Evolutionary conservation across 441 rosid genomes (phyloP).

Genomic region (Erodium texanum): DNA sequence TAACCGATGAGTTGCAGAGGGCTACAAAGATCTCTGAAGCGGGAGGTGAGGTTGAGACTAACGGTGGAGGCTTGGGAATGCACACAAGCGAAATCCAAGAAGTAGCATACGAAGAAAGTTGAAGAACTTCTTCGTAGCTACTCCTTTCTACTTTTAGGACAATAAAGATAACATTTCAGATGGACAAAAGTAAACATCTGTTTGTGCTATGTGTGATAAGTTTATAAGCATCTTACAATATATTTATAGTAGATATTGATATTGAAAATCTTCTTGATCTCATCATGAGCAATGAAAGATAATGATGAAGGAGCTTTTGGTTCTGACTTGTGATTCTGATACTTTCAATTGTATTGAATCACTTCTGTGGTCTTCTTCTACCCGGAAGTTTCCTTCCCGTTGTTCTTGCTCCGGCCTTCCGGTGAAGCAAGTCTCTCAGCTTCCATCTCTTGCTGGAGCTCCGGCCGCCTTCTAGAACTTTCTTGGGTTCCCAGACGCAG

Average conservation of each 20-base stretch:
- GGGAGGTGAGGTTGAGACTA: conserved; percentile 31
- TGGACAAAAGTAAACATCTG: neutral
- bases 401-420: neutral
- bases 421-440: neutral
- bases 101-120: conserved; percentile 32
- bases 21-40: conserved; percentile 60
- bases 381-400: neutral
- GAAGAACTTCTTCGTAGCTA: neutral
- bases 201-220: too few relatives aligned
- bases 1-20: conserved; percentile 53
- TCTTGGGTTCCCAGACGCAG: neutral
- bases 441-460: neutral
- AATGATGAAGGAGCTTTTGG: too few relatives aligned
- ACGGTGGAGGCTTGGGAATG: conserved; percentile 31
- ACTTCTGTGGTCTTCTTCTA: too few relatives aligned
- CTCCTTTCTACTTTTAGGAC: too few relatives aligned
- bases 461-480: neutral
- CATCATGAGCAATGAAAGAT: too few relatives aligned
- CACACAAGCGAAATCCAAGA: conserved; percentile 44
- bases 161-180: too few relatives aligned
- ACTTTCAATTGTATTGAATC: too few relatives aligned
- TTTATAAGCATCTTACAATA: too few relatives aligned
- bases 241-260: too few relatives aligned
- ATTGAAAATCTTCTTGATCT: too few relatives aligned
- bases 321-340: too few relatives aligned